Base-by-base conservation (phyloP, 2,329 filamentous ascomycete species). In the Fusarium liriodendri region DNA sequence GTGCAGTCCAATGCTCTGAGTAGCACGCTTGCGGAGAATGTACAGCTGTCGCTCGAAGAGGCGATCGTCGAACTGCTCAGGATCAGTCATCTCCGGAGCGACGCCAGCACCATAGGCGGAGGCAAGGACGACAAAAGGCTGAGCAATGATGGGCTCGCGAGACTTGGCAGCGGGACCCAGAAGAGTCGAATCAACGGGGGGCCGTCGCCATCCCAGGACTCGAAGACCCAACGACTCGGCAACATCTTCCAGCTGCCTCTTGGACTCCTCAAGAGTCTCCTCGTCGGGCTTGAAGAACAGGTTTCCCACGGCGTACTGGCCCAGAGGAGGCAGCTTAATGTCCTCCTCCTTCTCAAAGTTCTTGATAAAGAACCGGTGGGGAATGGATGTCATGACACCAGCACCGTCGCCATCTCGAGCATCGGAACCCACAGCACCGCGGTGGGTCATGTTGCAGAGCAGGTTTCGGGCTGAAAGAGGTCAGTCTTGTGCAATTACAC, bases 361-460 rank as follows among this genome's bases (percentile, higher is more conserved):
- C 89, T 98, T 99, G 82, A 98, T 88, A 84, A 99, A 98, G 88
- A 99, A 98, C 85, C 93, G 95, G 88, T 98, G 96, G 69, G 97
- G 97, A 80, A 99, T 98, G 70, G 95, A 98, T 77, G 96, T 98
- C 97, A 99, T 99, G 82, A 98, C 96, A 90, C 97, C 97, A 79
- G 97, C 97, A 83, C 97, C 97, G 83, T 99, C 97, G 83, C 97
- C 97, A 83, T 99, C 97, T 88, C 97, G 93, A 81, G 95, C 95
- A 88, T 99, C 97, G 70, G 97, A 98, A 78, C 97, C 97, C 79
- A 98, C 96, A 74, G 97, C 97, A 88, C 97, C 97, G 83, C 97
- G 93, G 88, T 99, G 97, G 89, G 97, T 98, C 97, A 99, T 99
- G 90, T 99, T 98, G 89, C 97, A 99, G 74, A 99, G 92, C 72